Evolutionary conservation across 345 rosid species (phyloP), one percentile per base, ranked within the genome.

Genomic region (Tarenaya hassleriana): DNA sequence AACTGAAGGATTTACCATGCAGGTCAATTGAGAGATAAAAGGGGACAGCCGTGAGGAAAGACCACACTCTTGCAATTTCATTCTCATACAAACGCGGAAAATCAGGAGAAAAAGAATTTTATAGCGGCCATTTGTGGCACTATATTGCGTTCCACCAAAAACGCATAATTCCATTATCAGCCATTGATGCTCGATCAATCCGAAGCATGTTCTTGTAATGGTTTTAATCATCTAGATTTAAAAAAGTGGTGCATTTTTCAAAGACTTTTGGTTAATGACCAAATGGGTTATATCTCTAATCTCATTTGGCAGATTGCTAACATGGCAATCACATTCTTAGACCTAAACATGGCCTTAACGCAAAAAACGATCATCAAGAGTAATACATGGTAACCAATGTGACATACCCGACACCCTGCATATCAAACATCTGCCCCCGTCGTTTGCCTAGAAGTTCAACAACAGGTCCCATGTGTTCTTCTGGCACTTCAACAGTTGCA

Each of bases 381-480:
- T 2, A 37, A 37, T 37, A 37, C 15, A 10, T 3, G 41, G 3
- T 8, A 3, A 37, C 3, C 50, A 43, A 16, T 46, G 16, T 34
- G 34, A 68, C 82, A 15, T 56, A 86, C 96, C 94, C 96, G 55
- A 76, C 78, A 42, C 81, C 82, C 60, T 87, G 81, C 98, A 86
- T 91, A 68, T 91, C 95, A 71, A 80, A 75, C 96, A 91, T 91
- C 74, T 68, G 89, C 37, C 95, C 98, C 37, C 96, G 96, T 67
- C 98, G 82, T 81, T 55, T 81, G 15, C 98, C 98, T 55, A 87
- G 89, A 72, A 91, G 98, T 71, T 91, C 98, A 70, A 91, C 96
- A 37, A 87, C 98, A 69, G 95, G 54, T 16, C 98, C 98, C 96
- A 87, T 79, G 69, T 87, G 85, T 58, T 54, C 76, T 76, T 91